Evolutionary conservation across 192 early-diverging fungal species (phyloP), one percentile per base, ranked within the genome.

Genomic region (Backusella australiensis): DNA sequence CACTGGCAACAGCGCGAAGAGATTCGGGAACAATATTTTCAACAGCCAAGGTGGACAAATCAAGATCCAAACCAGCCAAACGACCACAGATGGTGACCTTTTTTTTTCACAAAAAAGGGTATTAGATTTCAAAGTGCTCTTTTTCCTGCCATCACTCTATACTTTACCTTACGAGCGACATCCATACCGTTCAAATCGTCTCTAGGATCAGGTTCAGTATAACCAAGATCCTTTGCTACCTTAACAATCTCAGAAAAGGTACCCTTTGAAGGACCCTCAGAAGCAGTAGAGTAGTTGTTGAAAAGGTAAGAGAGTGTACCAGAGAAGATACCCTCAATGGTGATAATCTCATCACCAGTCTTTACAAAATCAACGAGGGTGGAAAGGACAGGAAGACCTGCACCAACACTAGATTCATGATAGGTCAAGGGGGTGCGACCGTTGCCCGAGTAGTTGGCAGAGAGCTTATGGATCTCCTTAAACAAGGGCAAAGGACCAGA

Each of bases 171-270:
- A 73, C 97, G 95, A 23, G 96, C 97, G 23, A 99, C 96, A 80
- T 99, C 98, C 94, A 99, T 92, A 26, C 97, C 98, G 78, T 99
- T 99, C 76, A 99, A 89, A 77, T 99, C 98, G 78, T 99, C 98
- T 63, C 97, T 88, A 29, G 98, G 98, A 78, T 99, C 98, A 49
- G 98, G 98, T 80, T 99, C 98, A 34, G 98, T 99, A 84, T 97
- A 99, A 3, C 98, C 98, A 52, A 92, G 87, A 42, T 92, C 91
- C 84, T 96, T 98, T 68, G 97, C 98, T 26, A 92, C 92, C 74
- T 87, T 81, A 66, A 99, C 98, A 76, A 94, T 94, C 46, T 93
- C 91, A 15, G 96, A 97, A 86, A 99, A 99, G 56, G 80, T 85
- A 42, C 86, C 85, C 71, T 85, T 79, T 1, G 85, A 87, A 17